These are phyloP conservation scores for Aspergillus sclerotiicarbonarius DNA, from an alignment of 495 filamentous ascomycete genomes.

Conservation along the genomic window DNA sequence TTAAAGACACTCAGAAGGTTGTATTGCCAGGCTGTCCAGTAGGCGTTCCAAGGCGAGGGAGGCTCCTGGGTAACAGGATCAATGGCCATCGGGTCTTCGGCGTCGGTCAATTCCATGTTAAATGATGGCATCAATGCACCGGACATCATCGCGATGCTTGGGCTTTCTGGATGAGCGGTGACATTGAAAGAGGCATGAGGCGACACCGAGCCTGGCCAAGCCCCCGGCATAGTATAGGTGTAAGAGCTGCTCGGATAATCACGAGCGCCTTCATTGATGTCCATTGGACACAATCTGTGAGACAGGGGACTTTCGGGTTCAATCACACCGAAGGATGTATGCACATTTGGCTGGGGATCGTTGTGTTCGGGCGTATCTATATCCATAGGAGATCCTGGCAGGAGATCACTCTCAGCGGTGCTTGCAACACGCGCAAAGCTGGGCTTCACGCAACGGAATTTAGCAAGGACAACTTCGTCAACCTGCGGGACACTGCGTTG, in stretches of 20 bases:
- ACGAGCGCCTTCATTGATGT: background rate
- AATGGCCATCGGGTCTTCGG: background rate
- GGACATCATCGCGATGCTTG: conserved; percentile 7
- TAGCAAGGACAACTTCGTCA: background rate
- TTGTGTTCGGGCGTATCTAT: background rate
- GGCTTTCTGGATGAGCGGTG: too few species aligned
- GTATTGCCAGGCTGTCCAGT: conserved; percentile 6
- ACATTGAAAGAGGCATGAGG: background rate
- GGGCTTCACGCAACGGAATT: background rate
- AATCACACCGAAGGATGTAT: background rate
- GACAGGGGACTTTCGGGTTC: background rate
- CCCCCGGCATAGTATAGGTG: conserved; percentile 8
- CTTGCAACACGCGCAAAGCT: background rate
- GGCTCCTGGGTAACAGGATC: background rate
- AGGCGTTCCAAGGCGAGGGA: conserved; percentile 1
- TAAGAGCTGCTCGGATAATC: background rate
- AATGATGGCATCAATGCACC: conserved; percentile 5
- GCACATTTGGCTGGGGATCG: background rate
- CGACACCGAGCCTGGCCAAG: conserved; percentile 10
- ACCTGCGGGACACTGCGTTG: background rate
- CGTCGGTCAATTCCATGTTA: background rate
- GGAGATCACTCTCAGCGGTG: background rate
- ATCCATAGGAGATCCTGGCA: background rate
- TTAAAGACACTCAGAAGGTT: conserved; percentile 3
- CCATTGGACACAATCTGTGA: background rate